Evolutionary conservation across 108 stramenopile genomes (phyloP).

Genomic region (Nitzschia sp.): DNA sequence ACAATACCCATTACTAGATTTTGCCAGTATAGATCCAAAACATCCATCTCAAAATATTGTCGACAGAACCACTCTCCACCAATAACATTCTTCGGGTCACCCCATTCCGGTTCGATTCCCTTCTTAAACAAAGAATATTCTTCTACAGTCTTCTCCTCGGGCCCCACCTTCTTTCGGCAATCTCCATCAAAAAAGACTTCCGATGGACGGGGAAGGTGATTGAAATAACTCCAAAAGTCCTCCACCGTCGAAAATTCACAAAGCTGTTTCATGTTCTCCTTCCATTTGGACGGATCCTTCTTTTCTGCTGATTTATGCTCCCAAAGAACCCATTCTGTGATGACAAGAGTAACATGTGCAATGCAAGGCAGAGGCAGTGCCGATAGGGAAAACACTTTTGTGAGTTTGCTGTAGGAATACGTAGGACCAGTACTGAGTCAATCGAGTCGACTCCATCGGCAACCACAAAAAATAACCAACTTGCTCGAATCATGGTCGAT

Average conservation of each 20-base stretch:
- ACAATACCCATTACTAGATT: slow-evolving; percentile 88
- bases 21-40: slow-evolving; percentile 86
- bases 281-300: slow-evolving; percentile 78
- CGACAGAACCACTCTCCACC: slow-evolving; percentile 92
- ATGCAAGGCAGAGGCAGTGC: background rate
- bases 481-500: slow-evolving; percentile 1
- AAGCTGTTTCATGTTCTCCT: slow-evolving; percentile 86
- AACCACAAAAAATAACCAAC: background rate
- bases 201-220: slow-evolving; percentile 81
- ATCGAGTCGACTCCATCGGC: background rate
- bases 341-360: background rate
- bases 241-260: slow-evolving; percentile 85
- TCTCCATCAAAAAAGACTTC: slow-evolving; percentile 89
- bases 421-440: background rate
- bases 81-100: slow-evolving; percentile 81
- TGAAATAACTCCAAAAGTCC: slow-evolving; percentile 91
- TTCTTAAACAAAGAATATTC: slow-evolving; percentile 93
- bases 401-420: background rate
- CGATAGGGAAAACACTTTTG: background rate
- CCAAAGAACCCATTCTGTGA: slow-evolving; percentile 88
- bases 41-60: slow-evolving; percentile 66
- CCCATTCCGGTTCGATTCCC: slow-evolving; percentile 96
- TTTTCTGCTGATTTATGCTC: slow-evolving; percentile 60
- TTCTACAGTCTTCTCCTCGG: slow-evolving; percentile 74
- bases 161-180: slow-evolving; percentile 72